phyloP scores from a whole-genome alignment of 164 flowering plant species.

The Berberis thunbergii region DNA sequence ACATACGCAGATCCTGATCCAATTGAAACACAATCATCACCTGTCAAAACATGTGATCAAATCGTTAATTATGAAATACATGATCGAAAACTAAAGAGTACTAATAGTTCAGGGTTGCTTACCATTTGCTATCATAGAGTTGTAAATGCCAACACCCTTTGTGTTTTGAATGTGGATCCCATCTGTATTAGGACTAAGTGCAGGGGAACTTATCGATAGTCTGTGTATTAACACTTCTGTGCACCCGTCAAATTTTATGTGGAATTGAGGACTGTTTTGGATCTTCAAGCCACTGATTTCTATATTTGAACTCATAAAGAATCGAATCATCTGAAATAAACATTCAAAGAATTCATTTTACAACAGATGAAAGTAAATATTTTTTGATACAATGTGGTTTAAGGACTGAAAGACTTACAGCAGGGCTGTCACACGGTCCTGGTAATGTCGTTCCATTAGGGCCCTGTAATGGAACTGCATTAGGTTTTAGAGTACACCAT shows the following conservation, averaged over 20 bases:
- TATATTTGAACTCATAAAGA: conserved; percentile 69
- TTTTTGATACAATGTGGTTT: neutral
- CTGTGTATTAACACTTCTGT: conserved; percentile 32
- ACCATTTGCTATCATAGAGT: conserved; percentile 57
- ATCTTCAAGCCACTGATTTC: conserved; percentile 32
- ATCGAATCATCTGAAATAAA: conserved; percentile 43
- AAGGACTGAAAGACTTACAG: conserved; percentile 40
- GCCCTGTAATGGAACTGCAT: conserved; percentile 41
- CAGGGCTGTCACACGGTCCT: conserved; percentile 95
- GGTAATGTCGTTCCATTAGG: conserved; percentile 67
- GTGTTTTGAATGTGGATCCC: conserved; percentile 70
- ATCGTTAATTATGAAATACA: neutral
- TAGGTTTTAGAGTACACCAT: neutral
- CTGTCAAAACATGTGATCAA: conserved; percentile 17
- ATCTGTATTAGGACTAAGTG: conserved; percentile 65
- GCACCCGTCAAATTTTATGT: conserved; percentile 57
- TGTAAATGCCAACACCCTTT: conserved; percentile 37
- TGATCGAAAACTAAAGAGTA: neutral
- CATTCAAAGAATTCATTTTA: too few species aligned
- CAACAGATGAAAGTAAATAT: too few species aligned
- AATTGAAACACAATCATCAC: conserved; percentile 68
- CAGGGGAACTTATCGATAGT: conserved; percentile 42
- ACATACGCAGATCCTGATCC: conserved; percentile 53
- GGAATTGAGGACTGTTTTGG: conserved; percentile 65
- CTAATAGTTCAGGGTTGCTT: neutral